These are phyloP conservation scores for Quercus phellos DNA, from an alignment of 331 rosid species.

Conservation along the genomic window DNA sequence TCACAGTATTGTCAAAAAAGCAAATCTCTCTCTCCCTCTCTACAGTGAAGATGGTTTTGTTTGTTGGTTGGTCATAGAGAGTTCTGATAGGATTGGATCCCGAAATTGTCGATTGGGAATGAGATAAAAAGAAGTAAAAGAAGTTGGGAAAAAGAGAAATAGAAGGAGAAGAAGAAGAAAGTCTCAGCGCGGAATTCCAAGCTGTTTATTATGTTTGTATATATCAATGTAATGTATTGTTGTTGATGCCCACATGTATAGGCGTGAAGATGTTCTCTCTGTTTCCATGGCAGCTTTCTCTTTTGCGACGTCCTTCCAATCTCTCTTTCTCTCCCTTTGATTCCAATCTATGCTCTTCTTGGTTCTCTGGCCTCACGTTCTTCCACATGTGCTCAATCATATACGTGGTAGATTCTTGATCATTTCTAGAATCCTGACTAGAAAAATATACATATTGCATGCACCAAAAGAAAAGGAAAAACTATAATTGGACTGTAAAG, in stretches of 20 bases:
- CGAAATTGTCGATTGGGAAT: slow-evolving; percentile 9
- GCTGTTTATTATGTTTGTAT: slow-evolving; percentile 6
- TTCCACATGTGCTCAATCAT: slow-evolving; percentile 64
- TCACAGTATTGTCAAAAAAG: slow-evolving; percentile 44
- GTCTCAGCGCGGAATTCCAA: slow-evolving; percentile 51
- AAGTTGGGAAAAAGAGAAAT: slow-evolving; percentile 1
- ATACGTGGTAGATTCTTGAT: slow-evolving; percentile 31
- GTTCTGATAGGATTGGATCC: slow-evolving; percentile 22
- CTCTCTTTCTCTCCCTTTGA: slow-evolving; percentile 22
- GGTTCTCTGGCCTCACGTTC: slow-evolving; percentile 37
- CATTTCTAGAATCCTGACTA: slow-evolving; percentile 7
- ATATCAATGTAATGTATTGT: neutral
- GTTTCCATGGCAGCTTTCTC: slow-evolving; percentile 69
- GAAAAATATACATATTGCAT: neutral
- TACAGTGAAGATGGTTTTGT: slow-evolving; percentile 23
- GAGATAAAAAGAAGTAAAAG: slow-evolving; percentile 1
- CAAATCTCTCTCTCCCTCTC: slow-evolving; percentile 6
- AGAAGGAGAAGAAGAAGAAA: slow-evolving; percentile 2
- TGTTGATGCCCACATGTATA: slow-evolving; percentile 51
- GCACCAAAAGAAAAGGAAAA: neutral
- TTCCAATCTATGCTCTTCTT: slow-evolving; percentile 42
- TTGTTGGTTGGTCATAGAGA: slow-evolving; percentile 41
- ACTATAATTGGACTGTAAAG: neutral
- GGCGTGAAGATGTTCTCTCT: slow-evolving; percentile 76
- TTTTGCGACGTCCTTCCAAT: slow-evolving; percentile 46